Percentiles rank a stretch among this genome's conserved stretches.
Evolutionary conservation across 371 early-diverging fungal genomes (phyloP).

Genomic region (Mortierella sp.): DNA sequence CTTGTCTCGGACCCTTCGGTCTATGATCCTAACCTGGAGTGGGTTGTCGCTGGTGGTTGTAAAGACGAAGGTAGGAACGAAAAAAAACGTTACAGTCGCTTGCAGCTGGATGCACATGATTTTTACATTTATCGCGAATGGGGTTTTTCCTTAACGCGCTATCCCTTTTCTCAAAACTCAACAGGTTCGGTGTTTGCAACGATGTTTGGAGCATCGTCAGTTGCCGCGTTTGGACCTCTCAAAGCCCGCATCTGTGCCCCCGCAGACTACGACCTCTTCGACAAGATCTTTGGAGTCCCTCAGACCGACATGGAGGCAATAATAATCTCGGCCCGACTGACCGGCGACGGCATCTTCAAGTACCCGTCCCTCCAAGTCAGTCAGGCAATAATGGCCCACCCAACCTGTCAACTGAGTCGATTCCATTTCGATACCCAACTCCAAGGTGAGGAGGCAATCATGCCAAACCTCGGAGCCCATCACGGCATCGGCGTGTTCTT

Average conservation of each 20-base stretch:
- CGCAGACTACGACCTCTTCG: constrained; percentile 6
- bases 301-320: constrained; percentile 11
- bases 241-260: constrained; percentile 16
- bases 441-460: neutral
- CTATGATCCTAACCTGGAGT: constrained; percentile 6
- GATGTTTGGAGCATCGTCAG: neutral
- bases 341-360: neutral
- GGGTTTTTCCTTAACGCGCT: too few relatives aligned
- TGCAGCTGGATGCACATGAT: too few relatives aligned
- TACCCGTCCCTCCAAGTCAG: neutral
- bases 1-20: neutral
- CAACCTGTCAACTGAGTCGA: neutral
- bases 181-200: neutral
- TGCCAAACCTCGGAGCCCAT: neutral
- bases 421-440: neutral
- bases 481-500: neutral
- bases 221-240: neutral
- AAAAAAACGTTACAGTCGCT: too few relatives aligned
- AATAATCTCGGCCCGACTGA: neutral
- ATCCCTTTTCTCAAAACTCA: neutral
- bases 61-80: constrained; percentile 33
- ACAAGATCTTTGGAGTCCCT: constrained; percentile 10
- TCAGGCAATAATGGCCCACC: neutral
- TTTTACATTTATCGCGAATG: too few relatives aligned
- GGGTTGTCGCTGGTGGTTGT: constrained; percentile 15